Conservation (phyloP, 148 eudicot species). For the Linanthus parryae region DNA sequence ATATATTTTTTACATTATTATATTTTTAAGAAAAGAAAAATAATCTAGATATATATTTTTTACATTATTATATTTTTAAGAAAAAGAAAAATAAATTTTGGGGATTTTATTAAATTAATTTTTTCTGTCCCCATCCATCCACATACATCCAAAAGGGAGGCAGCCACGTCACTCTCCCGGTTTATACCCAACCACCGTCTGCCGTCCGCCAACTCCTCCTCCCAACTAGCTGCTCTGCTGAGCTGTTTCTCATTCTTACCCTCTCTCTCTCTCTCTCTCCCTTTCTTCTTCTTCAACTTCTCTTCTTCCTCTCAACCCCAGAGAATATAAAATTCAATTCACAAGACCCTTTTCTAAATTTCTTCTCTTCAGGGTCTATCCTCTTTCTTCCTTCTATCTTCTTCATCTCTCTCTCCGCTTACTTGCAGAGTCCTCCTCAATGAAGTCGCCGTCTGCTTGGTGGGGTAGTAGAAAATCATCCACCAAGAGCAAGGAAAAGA, state of each 20-base stretch:
- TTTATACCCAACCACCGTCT: no score
- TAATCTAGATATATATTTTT: no score
- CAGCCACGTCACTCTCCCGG: no score
- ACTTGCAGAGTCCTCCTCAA: background rate
- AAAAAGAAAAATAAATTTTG: no score
- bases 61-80: no score
- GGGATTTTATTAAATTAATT: no score
- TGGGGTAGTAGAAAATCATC: constrained; percentile 67
- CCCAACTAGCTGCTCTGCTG: no score
- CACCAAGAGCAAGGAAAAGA: constrained; percentile 33
- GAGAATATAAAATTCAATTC: constrained; percentile 6
- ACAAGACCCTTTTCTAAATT: background rate
- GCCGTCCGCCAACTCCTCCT: no score
- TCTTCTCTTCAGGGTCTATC: background rate
- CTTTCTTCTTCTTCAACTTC: constrained; percentile 3
- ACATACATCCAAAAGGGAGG: no score
- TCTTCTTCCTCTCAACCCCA: constrained; percentile 2
- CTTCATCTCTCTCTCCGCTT: background rate
- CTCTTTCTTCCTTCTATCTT: background rate
- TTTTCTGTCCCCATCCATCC: no score
- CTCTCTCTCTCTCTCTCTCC: constrained; percentile 3
- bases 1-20: no score
- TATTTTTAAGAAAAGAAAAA: no score
- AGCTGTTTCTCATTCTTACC: background rate
- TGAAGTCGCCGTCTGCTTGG: constrained; percentile 52